Evolutionary conservation across 306 rosid genomes (phyloP).

Genomic region (Mimosa pudica): DNA sequence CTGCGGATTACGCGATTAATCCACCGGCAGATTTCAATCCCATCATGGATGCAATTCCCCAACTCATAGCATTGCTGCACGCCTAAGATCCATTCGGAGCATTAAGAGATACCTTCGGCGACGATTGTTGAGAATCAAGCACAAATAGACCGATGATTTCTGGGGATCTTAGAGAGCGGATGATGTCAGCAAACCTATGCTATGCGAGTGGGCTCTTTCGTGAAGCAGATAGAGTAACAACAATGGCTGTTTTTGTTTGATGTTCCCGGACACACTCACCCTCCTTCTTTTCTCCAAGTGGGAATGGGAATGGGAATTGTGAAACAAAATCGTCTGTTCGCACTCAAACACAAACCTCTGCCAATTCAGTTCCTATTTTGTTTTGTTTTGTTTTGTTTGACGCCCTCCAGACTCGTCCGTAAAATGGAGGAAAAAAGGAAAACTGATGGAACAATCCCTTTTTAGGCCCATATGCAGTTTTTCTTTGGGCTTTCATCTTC

Average conservation of each 20-base stretch:
- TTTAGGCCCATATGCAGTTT: too few relatives aligned
- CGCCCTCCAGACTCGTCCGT: neutral
- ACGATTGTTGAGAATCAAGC: constrained; percentile 17
- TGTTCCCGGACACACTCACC: constrained; percentile 15
- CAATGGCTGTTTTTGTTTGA: constrained; percentile 14
- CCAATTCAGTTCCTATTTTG: neutral
- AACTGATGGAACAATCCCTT: neutral
- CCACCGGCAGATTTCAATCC: constrained; percentile 86
- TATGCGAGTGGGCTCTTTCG: neutral
- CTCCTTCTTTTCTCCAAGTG: constrained; percentile 21
- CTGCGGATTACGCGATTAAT: constrained; percentile 23
- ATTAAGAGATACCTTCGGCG: neutral
- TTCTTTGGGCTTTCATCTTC: too few relatives aligned
- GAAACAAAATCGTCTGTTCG: neutral
- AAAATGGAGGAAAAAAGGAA: neutral
- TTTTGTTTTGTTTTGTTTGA: neutral
- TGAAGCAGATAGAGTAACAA: neutral
- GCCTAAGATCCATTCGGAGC: constrained; percentile 44
- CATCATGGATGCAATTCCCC: constrained; percentile 49
- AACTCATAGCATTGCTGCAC: constrained; percentile 21
- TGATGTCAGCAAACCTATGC: neutral
- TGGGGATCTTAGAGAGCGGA: constrained; percentile 9
- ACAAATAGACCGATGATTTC: constrained; percentile 1
- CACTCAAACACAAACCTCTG: constrained; percentile 29
- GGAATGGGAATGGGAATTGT: constrained; percentile 8